Conservation (phyloP, 1,139 yeast genomes). For the Groenewaldozyma auringiensis region DNA sequence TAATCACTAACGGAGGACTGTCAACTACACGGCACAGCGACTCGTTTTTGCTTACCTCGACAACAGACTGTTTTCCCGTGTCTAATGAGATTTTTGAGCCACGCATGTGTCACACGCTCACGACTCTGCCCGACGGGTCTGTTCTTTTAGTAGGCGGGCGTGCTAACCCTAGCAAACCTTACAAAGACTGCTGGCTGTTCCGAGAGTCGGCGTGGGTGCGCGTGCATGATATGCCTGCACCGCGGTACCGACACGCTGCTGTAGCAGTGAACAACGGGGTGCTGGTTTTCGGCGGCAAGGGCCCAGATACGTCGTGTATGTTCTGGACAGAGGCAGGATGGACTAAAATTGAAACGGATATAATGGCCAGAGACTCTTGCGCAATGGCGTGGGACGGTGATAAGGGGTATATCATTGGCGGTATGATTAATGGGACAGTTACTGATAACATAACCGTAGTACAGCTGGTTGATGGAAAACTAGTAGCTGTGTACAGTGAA, state of each 20-base stretch:
- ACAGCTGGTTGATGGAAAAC: slow-evolving; percentile 33
- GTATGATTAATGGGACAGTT: slow-evolving; percentile 29
- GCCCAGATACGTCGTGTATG: slow-evolving; percentile 22
- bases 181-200: slow-evolving; percentile 38
- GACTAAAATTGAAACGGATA: slow-evolving; percentile 12
- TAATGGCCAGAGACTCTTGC: slow-evolving; percentile 17
- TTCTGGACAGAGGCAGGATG: slow-evolving; percentile 20
- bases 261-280: slow-evolving; percentile 30
- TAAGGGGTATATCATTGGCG: slow-evolving; percentile 49
- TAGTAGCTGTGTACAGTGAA: slow-evolving; percentile 5
- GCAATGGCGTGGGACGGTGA: slow-evolving; percentile 33
- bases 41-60: slow-evolving; percentile 17
- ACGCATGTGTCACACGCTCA: slow-evolving; percentile 56
- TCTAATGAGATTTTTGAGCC: slow-evolving; percentile 22
- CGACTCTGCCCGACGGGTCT: slow-evolving; percentile 28
- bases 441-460: slow-evolving; percentile 32
- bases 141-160: slow-evolving; percentile 62
- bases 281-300: slow-evolving; percentile 49
- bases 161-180: slow-evolving; percentile 46
- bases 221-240: slow-evolving; percentile 34
- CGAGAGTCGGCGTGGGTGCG: slow-evolving; percentile 7
- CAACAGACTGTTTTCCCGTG: slow-evolving; percentile 5
- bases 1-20: slow-evolving; percentile 50
- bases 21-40: slow-evolving; percentile 38
- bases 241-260: slow-evolving; percentile 10